Evolutionary conservation across 208 protist genomes (phyloP).

Genomic region (Phytomonas serpens): DNA sequence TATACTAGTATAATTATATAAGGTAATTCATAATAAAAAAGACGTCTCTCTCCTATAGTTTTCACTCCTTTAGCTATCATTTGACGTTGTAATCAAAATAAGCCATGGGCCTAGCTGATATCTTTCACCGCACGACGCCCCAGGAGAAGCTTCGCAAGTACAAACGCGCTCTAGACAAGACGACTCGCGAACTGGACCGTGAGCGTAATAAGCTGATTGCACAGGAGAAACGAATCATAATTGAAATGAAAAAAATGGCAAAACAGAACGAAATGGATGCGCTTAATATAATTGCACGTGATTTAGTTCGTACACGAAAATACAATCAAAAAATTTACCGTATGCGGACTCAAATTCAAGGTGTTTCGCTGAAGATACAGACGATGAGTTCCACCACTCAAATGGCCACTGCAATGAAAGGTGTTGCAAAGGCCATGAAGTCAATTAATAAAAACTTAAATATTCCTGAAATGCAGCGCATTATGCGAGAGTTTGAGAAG

Average conservation of each 20-base stretch:
- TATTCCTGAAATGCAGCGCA: conserved; percentile 94
- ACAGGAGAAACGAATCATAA: conserved; percentile 95
- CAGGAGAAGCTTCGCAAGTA: conserved; percentile 94
- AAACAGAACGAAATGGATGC: conserved; percentile 95
- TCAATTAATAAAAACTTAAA: conserved; percentile 97
- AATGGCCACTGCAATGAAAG: conserved; percentile 91
- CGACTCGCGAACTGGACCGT: conserved; percentile 94
- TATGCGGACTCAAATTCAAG: conserved; percentile 96
- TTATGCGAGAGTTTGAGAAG: conserved; percentile 98
- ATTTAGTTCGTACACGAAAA: conserved; percentile 95
- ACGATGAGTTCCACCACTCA: conserved; percentile 89
- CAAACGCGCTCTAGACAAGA: conserved; percentile 92
- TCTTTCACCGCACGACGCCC: conserved; percentile 84
- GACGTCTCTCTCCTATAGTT: not conserved
- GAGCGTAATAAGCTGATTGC: conserved; percentile 91
- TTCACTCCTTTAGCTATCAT: not conserved
- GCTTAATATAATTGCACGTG: conserved; percentile 96
- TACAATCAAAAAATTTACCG: conserved; percentile 96
- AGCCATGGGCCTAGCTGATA: conserved; percentile 39
- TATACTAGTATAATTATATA: not conserved
- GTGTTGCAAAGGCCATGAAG: conserved; percentile 86
- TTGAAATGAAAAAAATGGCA: conserved; percentile 96
- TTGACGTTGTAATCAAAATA: not conserved
- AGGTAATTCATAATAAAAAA: conserved; percentile 4
- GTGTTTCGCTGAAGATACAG: conserved; percentile 92